Percentiles rank a stretch among this genome's conserved stretches.
These are phyloP conservation scores for Candida ulmi DNA, from an alignment of 805 yeast species.

Conservation along the genomic window DNA sequence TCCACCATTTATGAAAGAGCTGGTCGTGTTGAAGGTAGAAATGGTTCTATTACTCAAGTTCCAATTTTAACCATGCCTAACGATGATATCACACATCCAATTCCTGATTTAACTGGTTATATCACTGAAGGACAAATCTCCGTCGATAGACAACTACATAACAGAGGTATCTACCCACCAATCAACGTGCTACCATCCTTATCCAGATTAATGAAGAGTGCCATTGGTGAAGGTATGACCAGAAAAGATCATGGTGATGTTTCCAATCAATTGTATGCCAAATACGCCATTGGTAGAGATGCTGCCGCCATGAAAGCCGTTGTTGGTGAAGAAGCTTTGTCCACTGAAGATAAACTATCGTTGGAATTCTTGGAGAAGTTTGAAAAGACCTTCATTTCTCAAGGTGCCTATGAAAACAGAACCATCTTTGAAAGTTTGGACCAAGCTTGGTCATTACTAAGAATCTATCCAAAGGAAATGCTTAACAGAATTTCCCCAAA, in stretches of 20 bases:
- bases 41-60: slow-evolving; percentile 98
- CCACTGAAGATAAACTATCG: slow-evolving; percentile 95
- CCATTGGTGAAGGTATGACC: slow-evolving; percentile 99
- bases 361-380: slow-evolving; percentile 97
- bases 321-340: slow-evolving; percentile 98
- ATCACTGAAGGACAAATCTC: slow-evolving; percentile 99
- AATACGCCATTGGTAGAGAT: slow-evolving; percentile 99
- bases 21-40: slow-evolving; percentile 99
- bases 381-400: slow-evolving; percentile 90
- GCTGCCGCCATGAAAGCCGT: slow-evolving; percentile 99
- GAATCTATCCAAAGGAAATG: slow-evolving; percentile 99
- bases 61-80: slow-evolving; percentile 99
- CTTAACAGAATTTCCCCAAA: slow-evolving; percentile 98
- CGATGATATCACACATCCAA: slow-evolving; percentile 99
- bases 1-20: slow-evolving; percentile 99
- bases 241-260: slow-evolving; percentile 99
- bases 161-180: slow-evolving; percentile 98
- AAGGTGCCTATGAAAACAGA: slow-evolving; percentile 97
- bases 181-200: slow-evolving; percentile 96
- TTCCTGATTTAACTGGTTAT: slow-evolving; percentile 99
- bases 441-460: slow-evolving; percentile 95
- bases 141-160: slow-evolving; percentile 91
- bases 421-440: slow-evolving; percentile 91
- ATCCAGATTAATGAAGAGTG: slow-evolving; percentile 97
- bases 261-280: slow-evolving; percentile 97